Evolutionary conservation across 202 grass and related monocot genomes (phyloP), one percentile per base, ranked within the genome.

Genomic region (Sporobolus alterniflorus): DNA sequence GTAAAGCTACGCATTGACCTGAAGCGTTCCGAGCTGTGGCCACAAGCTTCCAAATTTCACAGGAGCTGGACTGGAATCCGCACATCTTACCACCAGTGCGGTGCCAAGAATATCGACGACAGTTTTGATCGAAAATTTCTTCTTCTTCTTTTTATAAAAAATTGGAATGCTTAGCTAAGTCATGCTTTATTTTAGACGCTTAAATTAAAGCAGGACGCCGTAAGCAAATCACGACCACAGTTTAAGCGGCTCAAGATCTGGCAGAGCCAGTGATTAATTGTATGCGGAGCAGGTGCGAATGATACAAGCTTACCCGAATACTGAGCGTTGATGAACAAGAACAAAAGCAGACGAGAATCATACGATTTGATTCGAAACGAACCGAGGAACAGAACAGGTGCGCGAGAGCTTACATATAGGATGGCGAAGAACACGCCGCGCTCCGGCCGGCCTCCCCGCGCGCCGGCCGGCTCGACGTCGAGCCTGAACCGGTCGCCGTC

Each of bases 331-430:
- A 4, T 39, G 36, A 39, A 39, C 36, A 39, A n/a, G 28, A 67
- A n/a, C 11, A 14, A 3, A 15, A n/a, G 1, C 14, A 64, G 56
- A 56, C 8, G n/a, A 56, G 2, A 1, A 26, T 25, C 22, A n/a
- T 11, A n/a, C n/a, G n/a, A n/a, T 47, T 64, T 25, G 78, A 86
- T 55, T 43, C 64, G 55, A 51, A 69, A 52, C 44, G 14, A 29
- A 24, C 24, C 9, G 73, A 24, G 15, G 5, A 20, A 11, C 7
- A 24, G 51, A 49, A 56, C 2, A 24, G 15, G n/a, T n/a, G n/a
- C n/a, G n/a, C n/a, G n/a, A 3, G 13, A 13, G 68, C 97, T 96
- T 86, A 99, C 97, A 34, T 87, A 90, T 61, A 96, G 87, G 69
- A 99, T 69, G 76, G 93, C 87, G 83, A 99, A 92, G 67, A 71